phyloP scores from a whole-genome alignment of 768 basidiomycete species.

The Mrakia gelida region DNA sequence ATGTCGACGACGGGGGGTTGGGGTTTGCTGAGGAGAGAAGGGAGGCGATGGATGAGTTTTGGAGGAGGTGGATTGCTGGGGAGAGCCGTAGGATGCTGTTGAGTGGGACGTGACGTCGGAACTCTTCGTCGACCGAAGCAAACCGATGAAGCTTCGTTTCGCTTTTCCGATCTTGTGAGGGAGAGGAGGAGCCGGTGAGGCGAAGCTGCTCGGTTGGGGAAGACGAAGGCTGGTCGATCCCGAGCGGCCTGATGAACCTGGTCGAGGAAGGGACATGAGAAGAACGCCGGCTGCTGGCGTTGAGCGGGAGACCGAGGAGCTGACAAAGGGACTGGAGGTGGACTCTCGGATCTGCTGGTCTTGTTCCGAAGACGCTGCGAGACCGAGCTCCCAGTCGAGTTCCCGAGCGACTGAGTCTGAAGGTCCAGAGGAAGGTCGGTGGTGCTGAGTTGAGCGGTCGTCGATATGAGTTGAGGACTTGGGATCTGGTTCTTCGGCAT shows the following conservation, averaged over 20 bases:
- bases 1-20: slow-evolving; percentile 2
- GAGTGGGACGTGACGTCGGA: background rate
- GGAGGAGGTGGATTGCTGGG: background rate
- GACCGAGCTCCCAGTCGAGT: background rate
- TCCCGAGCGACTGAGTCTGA: background rate
- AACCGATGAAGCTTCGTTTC: slow-evolving; percentile 12
- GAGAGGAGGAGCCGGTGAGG: background rate
- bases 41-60: background rate
- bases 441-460: slow-evolving; percentile 8
- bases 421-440: background rate
- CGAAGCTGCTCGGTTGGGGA: background rate
- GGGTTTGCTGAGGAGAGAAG: background rate
- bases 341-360: background rate
- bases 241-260: background rate
- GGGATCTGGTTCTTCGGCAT: slow-evolving; percentile 14
- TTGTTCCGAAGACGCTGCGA: background rate
- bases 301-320: background rate
- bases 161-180: background rate
- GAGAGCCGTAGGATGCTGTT: background rate
- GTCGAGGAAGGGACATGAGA: background rate
- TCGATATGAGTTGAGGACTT: slow-evolving; percentile 27
- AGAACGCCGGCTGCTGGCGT: background rate
- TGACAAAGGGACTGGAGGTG: background rate
- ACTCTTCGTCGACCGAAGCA: background rate
- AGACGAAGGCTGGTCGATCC: background rate